Conservation (phyloP, 768 basidiomycete species). For the Galerina marginata region DNA sequence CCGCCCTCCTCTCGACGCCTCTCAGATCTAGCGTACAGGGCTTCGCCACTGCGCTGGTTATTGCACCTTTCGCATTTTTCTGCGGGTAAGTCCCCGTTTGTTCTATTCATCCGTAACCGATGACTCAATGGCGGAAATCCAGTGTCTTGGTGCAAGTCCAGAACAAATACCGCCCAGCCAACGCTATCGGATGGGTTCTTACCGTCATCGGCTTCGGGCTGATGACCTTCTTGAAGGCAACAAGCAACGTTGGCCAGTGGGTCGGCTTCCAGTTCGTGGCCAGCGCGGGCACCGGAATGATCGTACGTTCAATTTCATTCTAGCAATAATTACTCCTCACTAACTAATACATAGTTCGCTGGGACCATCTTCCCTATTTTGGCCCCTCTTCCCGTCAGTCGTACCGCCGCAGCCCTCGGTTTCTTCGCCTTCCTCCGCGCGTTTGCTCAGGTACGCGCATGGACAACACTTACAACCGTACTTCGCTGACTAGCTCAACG, state of each 20-base stretch:
- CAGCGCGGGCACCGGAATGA: conserved; percentile 18
- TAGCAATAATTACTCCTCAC: background rate
- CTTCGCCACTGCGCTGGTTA: conserved; percentile 34
- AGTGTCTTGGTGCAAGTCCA: no score
- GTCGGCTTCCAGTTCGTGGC: conserved; percentile 28
- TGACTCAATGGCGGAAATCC: background rate
- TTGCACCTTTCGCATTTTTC: conserved; percentile 46
- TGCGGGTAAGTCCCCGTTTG: conserved; percentile 3
- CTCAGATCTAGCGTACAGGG: conserved; percentile 41
- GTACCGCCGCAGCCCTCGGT: conserved; percentile 48
- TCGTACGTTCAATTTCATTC: conserved; percentile 1
- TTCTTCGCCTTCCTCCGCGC: conserved; percentile 45
- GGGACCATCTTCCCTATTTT: conserved; percentile 47
- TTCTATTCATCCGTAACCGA: no score
- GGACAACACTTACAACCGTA: background rate
- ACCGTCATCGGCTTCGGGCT: conserved; percentile 43
- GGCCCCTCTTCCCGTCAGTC: conserved; percentile 45
- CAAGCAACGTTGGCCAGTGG: conserved; percentile 1
- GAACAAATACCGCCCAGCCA: conserved; percentile 19
- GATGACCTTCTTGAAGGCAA: conserved; percentile 22
- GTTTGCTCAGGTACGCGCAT: conserved; percentile 37
- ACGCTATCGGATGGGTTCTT: conserved; percentile 41
- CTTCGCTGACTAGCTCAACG: no score
- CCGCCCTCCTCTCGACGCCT: conserved; percentile 41
- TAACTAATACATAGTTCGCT: background rate